These are phyloP conservation scores for Linderniella brevidens DNA, from an alignment of 257 asterid species.

Conservation along the genomic window DNA sequence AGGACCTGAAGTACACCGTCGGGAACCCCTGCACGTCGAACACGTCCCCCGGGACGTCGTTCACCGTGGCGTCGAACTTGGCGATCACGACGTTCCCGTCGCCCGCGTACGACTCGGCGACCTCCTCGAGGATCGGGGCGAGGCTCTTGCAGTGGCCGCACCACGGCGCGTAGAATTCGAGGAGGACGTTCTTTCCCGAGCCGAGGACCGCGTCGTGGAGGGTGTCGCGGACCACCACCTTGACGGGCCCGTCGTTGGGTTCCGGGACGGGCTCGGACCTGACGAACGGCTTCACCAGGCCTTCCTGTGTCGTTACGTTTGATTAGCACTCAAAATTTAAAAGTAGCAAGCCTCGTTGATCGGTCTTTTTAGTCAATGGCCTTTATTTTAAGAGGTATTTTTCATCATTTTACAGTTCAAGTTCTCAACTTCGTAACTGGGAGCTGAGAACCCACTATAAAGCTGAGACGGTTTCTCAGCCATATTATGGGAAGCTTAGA, in stretches of 20 bases:
- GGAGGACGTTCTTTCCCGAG: constrained; percentile 64
- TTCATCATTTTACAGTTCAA: too few relatives aligned
- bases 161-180: constrained; percentile 82
- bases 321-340: too few relatives aligned
- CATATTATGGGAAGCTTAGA: too few relatives aligned
- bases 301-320: too few relatives aligned
- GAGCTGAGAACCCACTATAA: too few relatives aligned
- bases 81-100: constrained; percentile 54
- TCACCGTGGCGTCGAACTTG: constrained; percentile 64
- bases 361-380: too few relatives aligned
- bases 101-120: constrained; percentile 40
- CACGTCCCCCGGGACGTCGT: constrained; percentile 40
- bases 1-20: constrained; percentile 58
- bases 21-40: constrained; percentile 67
- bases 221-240: constrained; percentile 60
- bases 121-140: constrained; percentile 80
- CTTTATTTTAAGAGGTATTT: too few relatives aligned
- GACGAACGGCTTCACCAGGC: constrained; percentile 34
- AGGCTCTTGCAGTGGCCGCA: constrained; percentile 76
- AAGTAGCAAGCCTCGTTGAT: too few relatives aligned
- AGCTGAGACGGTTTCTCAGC: too few relatives aligned
- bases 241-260: constrained; percentile 63
- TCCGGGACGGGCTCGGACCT: constrained; percentile 78
- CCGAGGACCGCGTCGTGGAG: constrained; percentile 42
- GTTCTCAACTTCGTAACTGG: too few relatives aligned